Conservation (phyloP, 2,329 filamentous ascomycete species). For the Emmonsiellopsis sp. region DNA sequence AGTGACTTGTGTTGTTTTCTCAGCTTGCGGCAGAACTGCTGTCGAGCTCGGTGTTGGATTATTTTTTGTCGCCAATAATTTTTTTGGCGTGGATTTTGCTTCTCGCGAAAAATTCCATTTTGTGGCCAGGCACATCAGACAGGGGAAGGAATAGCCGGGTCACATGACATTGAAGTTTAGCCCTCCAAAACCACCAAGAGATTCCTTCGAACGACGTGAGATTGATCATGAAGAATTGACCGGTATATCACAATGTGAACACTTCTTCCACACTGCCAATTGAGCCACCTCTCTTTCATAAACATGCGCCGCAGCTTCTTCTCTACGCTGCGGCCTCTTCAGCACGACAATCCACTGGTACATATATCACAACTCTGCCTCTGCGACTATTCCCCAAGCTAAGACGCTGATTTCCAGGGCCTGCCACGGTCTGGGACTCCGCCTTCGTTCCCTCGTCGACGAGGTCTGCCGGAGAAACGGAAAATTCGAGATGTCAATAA, state of each 20-base stretch:
- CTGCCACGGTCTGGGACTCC: slow-evolving; percentile 67
- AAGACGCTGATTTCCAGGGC: slow-evolving; percentile 48
- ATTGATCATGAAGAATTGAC: slow-evolving; percentile 10
- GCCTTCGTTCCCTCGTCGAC: slow-evolving; percentile 61
- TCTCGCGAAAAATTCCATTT: slow-evolving; percentile 9
- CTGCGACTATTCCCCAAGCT: not conserved
- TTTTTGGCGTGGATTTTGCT: not conserved
- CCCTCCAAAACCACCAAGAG: not conserved
- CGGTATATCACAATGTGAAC: not conserved
- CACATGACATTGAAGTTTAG: not conserved
- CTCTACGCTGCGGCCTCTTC: slow-evolving; percentile 45
- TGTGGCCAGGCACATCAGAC: not conserved
- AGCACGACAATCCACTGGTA: slow-evolving; percentile 86
- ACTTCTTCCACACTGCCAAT: not conserved
- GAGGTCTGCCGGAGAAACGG: slow-evolving; percentile 70
- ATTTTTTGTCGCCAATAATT: slow-evolving; percentile 7
- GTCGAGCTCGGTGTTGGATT: not conserved
- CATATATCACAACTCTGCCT: slow-evolving; percentile 6
- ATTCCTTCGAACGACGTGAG: not conserved
- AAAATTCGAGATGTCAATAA: slow-evolving; percentile 78
- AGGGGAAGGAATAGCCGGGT: not conserved
- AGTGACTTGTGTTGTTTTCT: not conserved
- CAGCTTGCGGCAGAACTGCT: slow-evolving; percentile 4
- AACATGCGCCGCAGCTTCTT: slow-evolving; percentile 42
- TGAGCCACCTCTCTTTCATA: not conserved